These are phyloP conservation scores for Apiotrichum akiyoshidainum DNA, from an alignment of 1,284 basidiomycete species.

Conservation along the genomic window DNA sequence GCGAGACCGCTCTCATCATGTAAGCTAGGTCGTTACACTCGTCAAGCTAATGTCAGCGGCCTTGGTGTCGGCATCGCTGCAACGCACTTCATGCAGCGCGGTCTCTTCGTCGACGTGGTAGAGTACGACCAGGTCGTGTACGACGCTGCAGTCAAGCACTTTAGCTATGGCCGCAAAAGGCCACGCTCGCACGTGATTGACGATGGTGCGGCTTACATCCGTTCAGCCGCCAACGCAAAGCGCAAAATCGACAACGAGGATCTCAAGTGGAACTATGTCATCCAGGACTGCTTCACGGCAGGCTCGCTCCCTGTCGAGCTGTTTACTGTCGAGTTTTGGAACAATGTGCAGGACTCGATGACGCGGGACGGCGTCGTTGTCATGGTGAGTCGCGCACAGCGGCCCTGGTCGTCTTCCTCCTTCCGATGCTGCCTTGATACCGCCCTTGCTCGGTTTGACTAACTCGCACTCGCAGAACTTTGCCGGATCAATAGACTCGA, in stretches of 20 bases:
- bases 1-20: constrained; percentile 35
- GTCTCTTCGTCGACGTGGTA: constrained; percentile 53
- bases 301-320: constrained; percentile 77
- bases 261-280: constrained; percentile 64
- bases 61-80: constrained; percentile 79
- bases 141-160: constrained; percentile 70
- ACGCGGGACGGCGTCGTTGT: constrained; percentile 70
- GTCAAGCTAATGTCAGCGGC: constrained; percentile 58
- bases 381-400: constrained; percentile 61
- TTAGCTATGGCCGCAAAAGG: constrained; percentile 66
- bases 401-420: too few relatives aligned
- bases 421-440: too few relatives aligned
- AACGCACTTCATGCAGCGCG: constrained; percentile 65
- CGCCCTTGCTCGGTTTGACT: too few relatives aligned
- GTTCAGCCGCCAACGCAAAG: constrained; percentile 41
- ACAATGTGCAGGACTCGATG: constrained; percentile 62
- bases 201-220: constrained; percentile 69
- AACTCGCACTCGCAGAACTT: constrained; percentile 63
- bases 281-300: constrained; percentile 90
- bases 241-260: background rate
- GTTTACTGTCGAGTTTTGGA: constrained; percentile 79
- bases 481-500: constrained; percentile 64
- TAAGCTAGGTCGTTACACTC: too few relatives aligned
- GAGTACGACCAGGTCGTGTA: constrained; percentile 88
- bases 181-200: constrained; percentile 61